These are phyloP conservation scores for Darksidea phi DNA, from an alignment of 495 filamentous ascomycete genomes.

Conservation along the genomic window DNA sequence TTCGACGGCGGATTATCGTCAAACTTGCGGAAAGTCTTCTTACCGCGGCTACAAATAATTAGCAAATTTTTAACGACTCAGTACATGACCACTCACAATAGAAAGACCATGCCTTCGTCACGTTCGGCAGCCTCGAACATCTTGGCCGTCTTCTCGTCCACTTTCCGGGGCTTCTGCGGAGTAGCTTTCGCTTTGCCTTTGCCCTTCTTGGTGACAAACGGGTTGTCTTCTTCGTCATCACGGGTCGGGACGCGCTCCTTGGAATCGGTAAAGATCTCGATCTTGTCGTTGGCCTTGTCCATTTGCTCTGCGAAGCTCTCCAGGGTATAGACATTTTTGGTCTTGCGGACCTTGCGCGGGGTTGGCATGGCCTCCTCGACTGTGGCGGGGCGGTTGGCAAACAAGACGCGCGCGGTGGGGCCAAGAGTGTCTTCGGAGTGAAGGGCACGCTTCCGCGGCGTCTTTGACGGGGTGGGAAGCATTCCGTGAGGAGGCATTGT, in stretches of 20 bases:
- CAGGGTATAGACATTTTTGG: constrained; percentile 60
- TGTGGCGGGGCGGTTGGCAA: constrained; percentile 50
- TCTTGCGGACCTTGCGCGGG: constrained; percentile 55
- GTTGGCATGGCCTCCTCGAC: constrained; percentile 60
- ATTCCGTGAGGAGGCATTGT: constrained; percentile 46
- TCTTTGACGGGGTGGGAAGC: constrained; percentile 89
- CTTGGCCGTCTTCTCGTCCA: constrained; percentile 29
- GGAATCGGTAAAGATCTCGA: constrained; percentile 87
- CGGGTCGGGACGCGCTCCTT: constrained; percentile 77
- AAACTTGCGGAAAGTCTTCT: constrained; percentile 76
- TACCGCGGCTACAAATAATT: constrained; percentile 68
- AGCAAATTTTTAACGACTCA: constrained; percentile 6
- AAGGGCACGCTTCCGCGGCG: constrained; percentile 70
- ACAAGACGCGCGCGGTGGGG: constrained; percentile 72
- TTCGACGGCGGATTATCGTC: constrained; percentile 35
- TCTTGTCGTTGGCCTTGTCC: constrained; percentile 46
- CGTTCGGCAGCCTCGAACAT: constrained; percentile 63
- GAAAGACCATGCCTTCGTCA: constrained; percentile 76
- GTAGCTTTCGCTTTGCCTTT: constrained; percentile 42
- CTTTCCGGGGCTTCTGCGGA: constrained; percentile 22
- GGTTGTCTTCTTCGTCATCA: constrained; percentile 66
- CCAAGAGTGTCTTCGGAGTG: constrained; percentile 53
- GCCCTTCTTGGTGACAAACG: constrained; percentile 58
- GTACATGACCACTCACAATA: constrained; percentile 67
- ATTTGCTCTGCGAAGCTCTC: constrained; percentile 65